phyloP scores from a whole-genome alignment of 148 eudicot species.

The Salicornia ramosissima region DNA sequence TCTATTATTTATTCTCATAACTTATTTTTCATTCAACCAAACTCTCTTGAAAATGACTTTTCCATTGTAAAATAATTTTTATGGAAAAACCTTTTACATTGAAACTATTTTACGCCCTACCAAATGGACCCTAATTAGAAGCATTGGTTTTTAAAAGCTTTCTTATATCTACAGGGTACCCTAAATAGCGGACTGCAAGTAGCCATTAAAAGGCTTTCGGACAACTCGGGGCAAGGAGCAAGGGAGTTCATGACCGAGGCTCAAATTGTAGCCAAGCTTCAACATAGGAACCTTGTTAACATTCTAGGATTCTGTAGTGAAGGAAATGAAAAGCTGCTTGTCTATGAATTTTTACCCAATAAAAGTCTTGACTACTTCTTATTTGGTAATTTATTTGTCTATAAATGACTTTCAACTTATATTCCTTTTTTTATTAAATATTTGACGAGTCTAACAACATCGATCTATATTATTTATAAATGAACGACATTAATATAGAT shows the following conservation, averaged over 20 bases:
- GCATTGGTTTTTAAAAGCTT: too few relatives aligned
- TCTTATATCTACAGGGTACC: conserved; percentile 29
- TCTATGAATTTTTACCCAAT: conserved; percentile 64
- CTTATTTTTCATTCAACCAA: too few relatives aligned
- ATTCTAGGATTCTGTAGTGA: conserved; percentile 63
- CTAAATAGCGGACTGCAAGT: conserved; percentile 40
- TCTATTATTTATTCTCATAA: too few relatives aligned
- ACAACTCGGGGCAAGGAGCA: conserved; percentile 53
- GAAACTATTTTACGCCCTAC: too few relatives aligned
- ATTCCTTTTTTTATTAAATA: background rate
- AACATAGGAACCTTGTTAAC: conserved; percentile 74
- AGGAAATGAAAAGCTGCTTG: conserved; percentile 76
- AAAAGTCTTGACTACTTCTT: conserved; percentile 58
- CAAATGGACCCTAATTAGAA: too few relatives aligned
- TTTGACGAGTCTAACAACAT: background rate
- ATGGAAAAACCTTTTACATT: too few relatives aligned
- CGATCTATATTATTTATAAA: background rate
- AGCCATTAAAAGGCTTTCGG: conserved; percentile 65
- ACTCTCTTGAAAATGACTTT: too few relatives aligned
- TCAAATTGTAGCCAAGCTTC: conserved; percentile 52
- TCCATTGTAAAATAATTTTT: too few relatives aligned
- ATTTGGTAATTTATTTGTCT: conserved; percentile 40
- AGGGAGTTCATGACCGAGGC: conserved; percentile 76
- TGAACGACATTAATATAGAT: conserved; percentile 27
- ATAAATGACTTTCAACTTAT: background rate